phyloP scores from a whole-genome alignment of 2,329 filamentous ascomycete species.

The Clarireedia sp. region DNA sequence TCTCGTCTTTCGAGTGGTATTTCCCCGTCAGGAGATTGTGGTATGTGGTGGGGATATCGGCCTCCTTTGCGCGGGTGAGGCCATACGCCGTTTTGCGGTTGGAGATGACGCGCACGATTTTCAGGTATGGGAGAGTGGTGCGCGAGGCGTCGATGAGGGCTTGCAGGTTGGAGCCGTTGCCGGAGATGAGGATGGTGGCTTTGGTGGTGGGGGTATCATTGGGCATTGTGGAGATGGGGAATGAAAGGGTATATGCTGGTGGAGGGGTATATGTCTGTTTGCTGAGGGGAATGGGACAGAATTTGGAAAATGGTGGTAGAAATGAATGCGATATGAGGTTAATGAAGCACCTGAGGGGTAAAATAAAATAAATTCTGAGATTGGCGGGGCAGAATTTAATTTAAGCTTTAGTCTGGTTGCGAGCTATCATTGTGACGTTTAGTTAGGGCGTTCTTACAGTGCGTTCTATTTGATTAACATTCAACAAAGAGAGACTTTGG shows the following conservation, averaged over 20 bases:
- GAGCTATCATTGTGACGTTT: too few species aligned
- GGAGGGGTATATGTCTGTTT: too few species aligned
- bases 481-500: too few species aligned
- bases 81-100: conserved; percentile 59
- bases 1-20: conserved; percentile 23
- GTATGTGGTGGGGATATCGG: conserved; percentile 54
- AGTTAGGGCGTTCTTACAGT: too few species aligned
- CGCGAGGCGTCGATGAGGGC: conserved; percentile 45
- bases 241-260: too few species aligned
- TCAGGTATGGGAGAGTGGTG: conserved; percentile 37
- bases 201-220: conserved; percentile 19
- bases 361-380: background rate
- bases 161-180: conserved; percentile 65
- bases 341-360: too few species aligned
- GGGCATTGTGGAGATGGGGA: too few species aligned
- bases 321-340: too few species aligned
- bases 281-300: too few species aligned
- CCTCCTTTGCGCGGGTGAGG: conserved; percentile 50
- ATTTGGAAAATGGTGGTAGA: too few species aligned
- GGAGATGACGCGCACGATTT: conserved; percentile 55
- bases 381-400: background rate
- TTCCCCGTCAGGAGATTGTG: conserved; percentile 57
- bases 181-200: conserved; percentile 56
- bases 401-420: background rate
- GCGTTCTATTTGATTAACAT: too few species aligned